Evolutionary conservation across 805 yeast genomes (phyloP).

Genomic region (Geotrichum ghanense): DNA sequence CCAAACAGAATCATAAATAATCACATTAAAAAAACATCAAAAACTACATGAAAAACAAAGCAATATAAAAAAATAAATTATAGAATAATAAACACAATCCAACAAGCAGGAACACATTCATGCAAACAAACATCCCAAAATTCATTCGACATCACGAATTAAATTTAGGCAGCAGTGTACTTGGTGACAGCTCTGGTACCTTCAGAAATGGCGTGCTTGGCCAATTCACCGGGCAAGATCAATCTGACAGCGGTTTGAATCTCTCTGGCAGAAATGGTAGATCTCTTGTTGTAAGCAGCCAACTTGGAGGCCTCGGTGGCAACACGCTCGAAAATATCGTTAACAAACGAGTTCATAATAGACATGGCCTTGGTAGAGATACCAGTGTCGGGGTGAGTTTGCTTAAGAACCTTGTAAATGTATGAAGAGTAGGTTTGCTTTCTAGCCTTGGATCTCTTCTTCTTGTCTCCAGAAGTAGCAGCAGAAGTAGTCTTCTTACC

Average conservation of each 20-base stretch:
- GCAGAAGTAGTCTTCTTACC: conserved; percentile 67
- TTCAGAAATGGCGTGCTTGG: conserved; percentile 97
- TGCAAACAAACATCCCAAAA: no score
- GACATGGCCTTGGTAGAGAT: conserved; percentile 98
- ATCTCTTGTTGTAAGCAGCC: conserved; percentile 97
- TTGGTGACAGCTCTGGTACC: conserved; percentile 98
- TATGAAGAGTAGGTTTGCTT: conserved; percentile 97
- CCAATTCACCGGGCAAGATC: conserved; percentile 96
- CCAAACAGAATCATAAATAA: no score
- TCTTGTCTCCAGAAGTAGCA: conserved; percentile 61
- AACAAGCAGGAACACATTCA: no score
- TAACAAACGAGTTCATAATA: conserved; percentile 95
- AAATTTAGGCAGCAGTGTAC: conserved; percentile 56
- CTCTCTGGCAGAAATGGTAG: conserved; percentile 96
- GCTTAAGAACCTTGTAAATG: conserved; percentile 96
- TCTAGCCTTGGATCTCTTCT: conserved; percentile 92
- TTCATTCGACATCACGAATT: no score
- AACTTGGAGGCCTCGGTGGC: conserved; percentile 96
- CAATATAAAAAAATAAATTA: no score
- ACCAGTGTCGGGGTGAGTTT: conserved; percentile 99
- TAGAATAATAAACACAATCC: no score
- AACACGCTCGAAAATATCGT: conserved; percentile 96
- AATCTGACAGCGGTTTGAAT: conserved; percentile 98
- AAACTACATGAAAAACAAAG: no score
- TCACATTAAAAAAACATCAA: no score